A percentile compares a stretch with the other conserved stretches of the same genome.
phyloP scores from a whole-genome alignment of 2,329 filamentous ascomycete genomes.

The Cadophora gregata region DNA sequence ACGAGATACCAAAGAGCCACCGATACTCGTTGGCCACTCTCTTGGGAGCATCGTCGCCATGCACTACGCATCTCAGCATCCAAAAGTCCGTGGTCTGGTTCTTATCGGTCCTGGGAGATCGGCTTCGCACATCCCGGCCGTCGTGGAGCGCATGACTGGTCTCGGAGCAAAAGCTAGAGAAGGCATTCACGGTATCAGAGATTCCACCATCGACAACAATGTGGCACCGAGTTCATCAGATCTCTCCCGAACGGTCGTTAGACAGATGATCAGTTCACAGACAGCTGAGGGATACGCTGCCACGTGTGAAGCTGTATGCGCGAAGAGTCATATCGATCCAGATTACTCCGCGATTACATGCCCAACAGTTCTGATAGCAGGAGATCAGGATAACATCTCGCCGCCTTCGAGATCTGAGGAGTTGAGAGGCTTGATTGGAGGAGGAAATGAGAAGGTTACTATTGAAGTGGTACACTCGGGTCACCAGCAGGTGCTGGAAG shows the following conservation, averaged over 20 bases:
- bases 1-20: conserved; percentile 15
- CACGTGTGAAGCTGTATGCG: conserved; percentile 44
- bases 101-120: conserved; percentile 46
- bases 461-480: conserved; percentile 67
- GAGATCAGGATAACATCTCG: conserved; percentile 44
- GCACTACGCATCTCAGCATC: conserved; percentile 45
- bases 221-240: conserved; percentile 40
- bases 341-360: conserved; percentile 44
- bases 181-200: conserved; percentile 41
- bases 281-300: conserved; percentile 44
- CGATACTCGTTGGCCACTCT: conserved; percentile 46
- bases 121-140: conserved; percentile 41
- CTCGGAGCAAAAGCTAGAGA: conserved; percentile 40
- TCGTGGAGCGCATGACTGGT: conserved; percentile 43
- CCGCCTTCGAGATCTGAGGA: conserved; percentile 40
- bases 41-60: conserved; percentile 47
- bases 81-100: conserved; percentile 40
- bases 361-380: conserved; percentile 43
- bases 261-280: conserved; percentile 43
- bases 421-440: conserved; percentile 40
- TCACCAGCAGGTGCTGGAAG: conserved; percentile 71
- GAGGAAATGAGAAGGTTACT: conserved; percentile 58
- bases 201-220: conserved; percentile 42
- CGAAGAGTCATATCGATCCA: conserved; percentile 42
- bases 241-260: conserved; percentile 36